Conservation (phyloP, 768 basidiomycete genomes). For the Candolleomyces efflorescens region DNA sequence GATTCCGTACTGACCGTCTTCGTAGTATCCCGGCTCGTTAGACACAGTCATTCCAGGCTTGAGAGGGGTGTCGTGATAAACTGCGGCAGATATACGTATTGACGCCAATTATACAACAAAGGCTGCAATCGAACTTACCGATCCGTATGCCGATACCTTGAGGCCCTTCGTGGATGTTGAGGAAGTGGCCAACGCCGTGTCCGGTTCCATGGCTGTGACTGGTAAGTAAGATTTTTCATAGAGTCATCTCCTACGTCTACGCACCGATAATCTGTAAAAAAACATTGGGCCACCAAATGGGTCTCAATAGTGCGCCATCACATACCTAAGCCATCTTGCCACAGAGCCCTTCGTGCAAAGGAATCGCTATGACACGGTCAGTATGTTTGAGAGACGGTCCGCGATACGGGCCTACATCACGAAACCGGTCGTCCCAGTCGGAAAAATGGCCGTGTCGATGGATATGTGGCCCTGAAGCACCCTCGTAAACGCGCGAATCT, state of each 20-base stretch:
- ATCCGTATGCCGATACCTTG: constrained; percentile 63
- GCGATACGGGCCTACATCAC: constrained; percentile 18
- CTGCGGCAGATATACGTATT: too few species aligned
- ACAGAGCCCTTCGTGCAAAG: constrained; percentile 73
- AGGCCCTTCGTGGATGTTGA: constrained; percentile 90
- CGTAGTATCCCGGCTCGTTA: constrained; percentile 93
- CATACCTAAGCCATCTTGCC: constrained; percentile 84
- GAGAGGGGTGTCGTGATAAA: constrained; percentile 65
- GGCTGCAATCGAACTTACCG: constrained; percentile 18
- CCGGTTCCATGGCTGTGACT: constrained; percentile 86
- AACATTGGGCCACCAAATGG: too few species aligned
- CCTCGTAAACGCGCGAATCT: constrained; percentile 85
- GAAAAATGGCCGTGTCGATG: constrained; percentile 85
- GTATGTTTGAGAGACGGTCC: too few species aligned
- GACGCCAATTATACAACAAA: neutral
- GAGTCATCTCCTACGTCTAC: too few species aligned
- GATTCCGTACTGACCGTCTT: constrained; percentile 87
- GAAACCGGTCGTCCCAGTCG: constrained; percentile 71
- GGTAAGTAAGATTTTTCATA: too few species aligned
- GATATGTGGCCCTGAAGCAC: constrained; percentile 91
- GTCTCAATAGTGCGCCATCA: constrained; percentile 1
- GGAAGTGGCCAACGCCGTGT: constrained; percentile 90
- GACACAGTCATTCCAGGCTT: constrained; percentile 89
- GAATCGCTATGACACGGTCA: constrained; percentile 53
- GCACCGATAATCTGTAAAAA: constrained; percentile 52